A percentile compares a stretch with the other conserved stretches of the same genome.
Conservation (phyloP, 2,329 filamentous ascomycete genomes). For the Cladosporium phlei region DNA sequence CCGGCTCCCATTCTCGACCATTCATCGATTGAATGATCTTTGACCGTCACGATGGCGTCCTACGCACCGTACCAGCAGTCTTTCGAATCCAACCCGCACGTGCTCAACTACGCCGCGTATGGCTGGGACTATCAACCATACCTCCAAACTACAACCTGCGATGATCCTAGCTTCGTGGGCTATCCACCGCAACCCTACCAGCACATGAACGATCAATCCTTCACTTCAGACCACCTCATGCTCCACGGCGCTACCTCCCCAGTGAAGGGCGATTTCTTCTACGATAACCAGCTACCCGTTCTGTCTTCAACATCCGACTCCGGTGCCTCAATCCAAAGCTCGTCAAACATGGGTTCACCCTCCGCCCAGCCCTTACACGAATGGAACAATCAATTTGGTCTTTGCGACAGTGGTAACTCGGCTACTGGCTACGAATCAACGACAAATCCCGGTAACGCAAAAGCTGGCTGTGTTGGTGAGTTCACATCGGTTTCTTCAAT, state of each 20-base stretch:
- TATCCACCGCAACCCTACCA: conserved; percentile 29
- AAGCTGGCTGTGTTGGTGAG: conserved; percentile 47
- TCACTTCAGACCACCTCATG: conserved; percentile 33
- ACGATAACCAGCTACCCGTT: conserved; percentile 42
- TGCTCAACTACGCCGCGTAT: conserved; percentile 32
- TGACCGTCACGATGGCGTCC: conserved; percentile 24
- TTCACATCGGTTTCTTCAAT: conserved; percentile 37
- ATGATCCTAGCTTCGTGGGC: conserved; percentile 25
- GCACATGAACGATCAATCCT: conserved; percentile 34
- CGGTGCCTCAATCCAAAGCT: conserved; percentile 45
- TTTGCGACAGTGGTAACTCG: conserved; percentile 48
- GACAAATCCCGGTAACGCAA: not conserved
- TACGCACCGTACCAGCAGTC: conserved; percentile 26
- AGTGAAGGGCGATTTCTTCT: conserved; percentile 35
- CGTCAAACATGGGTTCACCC: conserved; percentile 48
- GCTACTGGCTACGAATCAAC: conserved; percentile 51
- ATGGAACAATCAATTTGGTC: conserved; percentile 47
- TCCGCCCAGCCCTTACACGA: conserved; percentile 57
- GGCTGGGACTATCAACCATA: conserved; percentile 29
- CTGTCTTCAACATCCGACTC: conserved; percentile 48
- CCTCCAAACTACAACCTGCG: conserved; percentile 23
- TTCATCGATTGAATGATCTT: conserved; percentile 4
- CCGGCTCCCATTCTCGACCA: too few species aligned
- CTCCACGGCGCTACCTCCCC: conserved; percentile 41
- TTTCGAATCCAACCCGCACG: conserved; percentile 25